These are phyloP conservation scores for Lithocarpus polystachyus DNA, from an alignment of 306 rosid genomes.

Conservation along the genomic window DNA sequence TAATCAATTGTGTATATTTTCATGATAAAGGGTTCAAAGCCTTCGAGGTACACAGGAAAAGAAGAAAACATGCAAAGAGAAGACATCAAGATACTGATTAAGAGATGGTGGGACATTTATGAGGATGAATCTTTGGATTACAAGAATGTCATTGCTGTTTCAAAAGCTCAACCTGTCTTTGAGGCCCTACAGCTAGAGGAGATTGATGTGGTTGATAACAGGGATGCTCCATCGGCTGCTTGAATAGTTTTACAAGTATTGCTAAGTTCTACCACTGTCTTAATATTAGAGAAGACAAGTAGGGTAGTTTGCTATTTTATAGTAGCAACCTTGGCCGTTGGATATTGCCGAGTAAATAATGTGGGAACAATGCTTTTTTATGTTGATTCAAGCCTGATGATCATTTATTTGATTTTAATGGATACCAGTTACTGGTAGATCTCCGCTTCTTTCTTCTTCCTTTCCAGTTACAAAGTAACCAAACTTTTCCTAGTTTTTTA, in stretches of 20 bases:
- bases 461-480: too few relatives aligned
- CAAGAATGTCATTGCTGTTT: neutral
- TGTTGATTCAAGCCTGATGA: too few relatives aligned
- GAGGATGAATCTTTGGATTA: constrained; percentile 1
- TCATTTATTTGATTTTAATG: too few relatives aligned
- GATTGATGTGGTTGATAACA: neutral
- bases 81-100: constrained; percentile 4
- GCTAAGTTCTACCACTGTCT: neutral
- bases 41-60: constrained; percentile 10
- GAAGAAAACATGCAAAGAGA: constrained; percentile 14
- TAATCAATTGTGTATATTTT: neutral
- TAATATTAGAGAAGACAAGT: neutral
- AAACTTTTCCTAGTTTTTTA: too few relatives aligned
- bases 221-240: neutral
- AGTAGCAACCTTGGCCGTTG: too few relatives aligned
- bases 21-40: constrained; percentile 1
- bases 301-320: neutral
- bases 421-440: too few relatives aligned
- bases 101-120: constrained; percentile 15
- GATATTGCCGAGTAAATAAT: too few relatives aligned
- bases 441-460: too few relatives aligned
- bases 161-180: neutral
- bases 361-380: too few relatives aligned
- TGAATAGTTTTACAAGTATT: neutral
- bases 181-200: neutral